phyloP scores from a whole-genome alignment of 768 basidiomycete genomes.

The Pleurotus eryngii region DNA sequence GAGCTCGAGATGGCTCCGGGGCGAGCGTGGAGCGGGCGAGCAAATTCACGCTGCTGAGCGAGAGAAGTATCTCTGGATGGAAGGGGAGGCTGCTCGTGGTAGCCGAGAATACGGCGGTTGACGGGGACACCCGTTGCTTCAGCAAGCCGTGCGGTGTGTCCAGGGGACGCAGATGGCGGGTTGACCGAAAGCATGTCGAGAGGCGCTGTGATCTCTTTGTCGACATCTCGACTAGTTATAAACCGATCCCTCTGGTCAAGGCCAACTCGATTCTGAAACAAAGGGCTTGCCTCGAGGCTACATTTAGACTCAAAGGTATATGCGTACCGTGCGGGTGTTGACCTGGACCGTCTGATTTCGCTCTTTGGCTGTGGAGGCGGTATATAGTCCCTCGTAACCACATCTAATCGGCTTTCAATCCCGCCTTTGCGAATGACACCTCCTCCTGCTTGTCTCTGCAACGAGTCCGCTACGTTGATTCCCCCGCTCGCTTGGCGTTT shows the following conservation, averaged over 20 bases:
- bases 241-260: conserved; percentile 60
- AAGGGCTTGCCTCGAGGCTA: not conserved
- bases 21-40: conserved; percentile 70
- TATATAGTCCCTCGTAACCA: conserved; percentile 74
- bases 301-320: conserved; percentile 11
- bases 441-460: conserved; percentile 58
- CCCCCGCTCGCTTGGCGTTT: conserved; percentile 52
- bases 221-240: conserved; percentile 57
- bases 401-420: conserved; percentile 72
- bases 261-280: conserved; percentile 40
- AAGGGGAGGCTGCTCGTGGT: conserved; percentile 81
- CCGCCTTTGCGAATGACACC: conserved; percentile 79
- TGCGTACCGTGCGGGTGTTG: conserved; percentile 59
- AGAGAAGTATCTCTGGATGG: conserved; percentile 72
- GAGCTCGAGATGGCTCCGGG: conserved; percentile 58
- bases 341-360: conserved; percentile 69
- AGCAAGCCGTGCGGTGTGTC: conserved; percentile 75
- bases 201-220: conserved; percentile 55
- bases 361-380: conserved; percentile 57
- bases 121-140: conserved; percentile 73
- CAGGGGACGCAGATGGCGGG: conserved; percentile 59
- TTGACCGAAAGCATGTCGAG: conserved; percentile 63
- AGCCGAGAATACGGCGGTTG: conserved; percentile 81
- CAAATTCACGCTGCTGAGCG: conserved; percentile 73
- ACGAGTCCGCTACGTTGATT: conserved; percentile 47